Evolutionary conservation across 1,139 yeast species (phyloP).

Genomic region (Yamadazyma friedrichii): DNA sequence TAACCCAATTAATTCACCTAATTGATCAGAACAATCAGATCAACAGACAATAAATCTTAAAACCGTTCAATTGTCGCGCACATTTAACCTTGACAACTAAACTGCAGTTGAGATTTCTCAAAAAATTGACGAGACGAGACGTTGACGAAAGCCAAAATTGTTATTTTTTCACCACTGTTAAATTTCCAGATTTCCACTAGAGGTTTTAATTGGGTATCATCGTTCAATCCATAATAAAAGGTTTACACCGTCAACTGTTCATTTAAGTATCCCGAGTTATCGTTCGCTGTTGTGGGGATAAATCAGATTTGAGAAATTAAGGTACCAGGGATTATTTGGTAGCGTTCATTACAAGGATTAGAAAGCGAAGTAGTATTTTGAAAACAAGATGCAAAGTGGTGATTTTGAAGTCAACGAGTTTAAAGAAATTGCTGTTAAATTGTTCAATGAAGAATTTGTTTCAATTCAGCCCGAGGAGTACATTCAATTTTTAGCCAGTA

Average conservation of each 20-base stretch:
- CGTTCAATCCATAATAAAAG: too few species aligned
- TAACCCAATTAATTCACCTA: too few species aligned
- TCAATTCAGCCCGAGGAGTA: constrained; percentile 48
- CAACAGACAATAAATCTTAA: too few species aligned
- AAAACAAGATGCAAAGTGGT: background rate
- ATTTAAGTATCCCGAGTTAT: background rate
- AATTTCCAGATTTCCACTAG: too few species aligned
- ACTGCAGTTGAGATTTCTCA: background rate
- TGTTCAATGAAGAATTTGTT: constrained; percentile 41
- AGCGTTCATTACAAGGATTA: too few species aligned
- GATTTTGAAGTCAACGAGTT: constrained; percentile 8
- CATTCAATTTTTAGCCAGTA: constrained; percentile 44
- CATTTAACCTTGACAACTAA: constrained; percentile 1
- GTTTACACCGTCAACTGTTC: too few species aligned
- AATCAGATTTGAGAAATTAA: background rate
- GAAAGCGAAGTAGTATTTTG: too few species aligned
- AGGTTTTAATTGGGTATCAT: too few species aligned
- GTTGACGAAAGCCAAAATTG: too few species aligned
- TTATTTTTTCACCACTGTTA: too few species aligned
- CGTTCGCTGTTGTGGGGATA: too few species aligned
- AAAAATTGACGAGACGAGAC: constrained; percentile 1
- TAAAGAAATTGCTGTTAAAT: constrained; percentile 34
- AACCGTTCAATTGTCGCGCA: background rate
- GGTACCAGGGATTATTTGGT: constrained; percentile 1
- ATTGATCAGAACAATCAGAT: too few species aligned